Base-by-base conservation (phyloP, 495 filamentous ascomycete species). In the Apiosordaria backusii region DNA sequence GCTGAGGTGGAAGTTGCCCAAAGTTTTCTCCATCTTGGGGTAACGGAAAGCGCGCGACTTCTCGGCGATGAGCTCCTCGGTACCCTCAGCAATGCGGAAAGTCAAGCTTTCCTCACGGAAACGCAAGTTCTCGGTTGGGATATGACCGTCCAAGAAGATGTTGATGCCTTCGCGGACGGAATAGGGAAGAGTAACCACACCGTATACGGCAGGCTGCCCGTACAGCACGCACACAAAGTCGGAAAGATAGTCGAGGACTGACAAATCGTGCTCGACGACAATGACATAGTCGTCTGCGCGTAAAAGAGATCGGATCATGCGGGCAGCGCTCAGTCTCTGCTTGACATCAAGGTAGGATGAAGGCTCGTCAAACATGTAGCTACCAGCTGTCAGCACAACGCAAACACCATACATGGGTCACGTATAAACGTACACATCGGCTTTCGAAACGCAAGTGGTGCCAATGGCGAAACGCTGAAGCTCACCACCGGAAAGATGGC, bases 121-220 rank as follows among this genome's bases (percentile, higher is more conserved):
- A 67, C 95, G 93, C 74, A 99, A 79, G 80, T 99, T 99, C 85
- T 99, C 95, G 7, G 95, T 98, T 25, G 95, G 95, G 57, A 97
- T 96, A 76, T 97, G 90, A 68, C 95, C 95, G 73, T 99, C 95
- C 27, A 99, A 83, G 87, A 99, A 99, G 78, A 98, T 97, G 80
- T 99, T 99, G 87, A 99, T 99, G 72, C 95, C 95, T 86, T 99
- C 96, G 70, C 95, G 92, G 58, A 98, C 96, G 1, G 95, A 98
- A 65, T 93, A 84, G 57, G 95, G 95, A 54, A 98, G 84, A 24
- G 95, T 97, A n/a, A 99, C 96, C 13, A 99, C 95, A 88, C 95
- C 95, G 68, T 98, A 99, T 60, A 95, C 89, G 40, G 94, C 95
- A 26, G 95, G 96, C 75, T 89, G 88, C 65, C 95, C 96, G 74